A percentile compares a stretch with the other conserved stretches of the same genome.
phyloP scores from a whole-genome alignment of 2,329 filamentous ascomycete species.

The Claviceps purpurea region DNA sequence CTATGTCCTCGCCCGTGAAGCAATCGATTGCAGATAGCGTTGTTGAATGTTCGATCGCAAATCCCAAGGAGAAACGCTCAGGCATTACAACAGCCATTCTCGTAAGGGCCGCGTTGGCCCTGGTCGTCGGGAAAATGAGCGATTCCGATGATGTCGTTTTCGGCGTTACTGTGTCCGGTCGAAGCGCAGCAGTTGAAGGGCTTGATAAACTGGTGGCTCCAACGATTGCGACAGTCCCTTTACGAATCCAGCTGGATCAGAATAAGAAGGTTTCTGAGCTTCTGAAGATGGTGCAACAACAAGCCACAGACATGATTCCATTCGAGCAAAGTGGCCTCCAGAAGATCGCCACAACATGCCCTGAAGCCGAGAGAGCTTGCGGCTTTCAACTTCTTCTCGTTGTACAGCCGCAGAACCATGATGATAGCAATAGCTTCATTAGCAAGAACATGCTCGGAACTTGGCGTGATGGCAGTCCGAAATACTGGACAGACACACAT shows the following conservation, averaged over 20 bases:
- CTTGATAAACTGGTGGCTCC: slow-evolving; percentile 13
- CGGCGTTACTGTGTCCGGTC: slow-evolving; percentile 28
- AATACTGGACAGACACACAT: background rate
- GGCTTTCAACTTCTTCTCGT: slow-evolving; percentile 17
- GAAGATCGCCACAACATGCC: slow-evolving; percentile 10
- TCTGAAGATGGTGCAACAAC: slow-evolving; percentile 7
- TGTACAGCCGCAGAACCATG: slow-evolving; percentile 4
- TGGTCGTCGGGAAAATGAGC: slow-evolving; percentile 34
- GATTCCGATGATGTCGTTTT: slow-evolving; percentile 26
- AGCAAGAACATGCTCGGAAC: background rate
- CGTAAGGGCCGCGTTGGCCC: slow-evolving; percentile 30
- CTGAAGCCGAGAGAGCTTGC: slow-evolving; percentile 9
- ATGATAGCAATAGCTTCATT: no score
- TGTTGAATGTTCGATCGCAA: no score
- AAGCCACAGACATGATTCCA: slow-evolving; percentile 8
- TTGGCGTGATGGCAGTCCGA: background rate
- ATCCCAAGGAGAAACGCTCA: no score
- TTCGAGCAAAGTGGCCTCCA: slow-evolving; percentile 12
- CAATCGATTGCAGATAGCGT: no score
- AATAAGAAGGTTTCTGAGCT: slow-evolving; percentile 3
- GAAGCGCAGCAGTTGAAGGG: slow-evolving; percentile 12
- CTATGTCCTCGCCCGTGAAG: no score
- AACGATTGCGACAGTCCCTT: slow-evolving; percentile 28
- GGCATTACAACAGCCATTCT: slow-evolving; percentile 14
- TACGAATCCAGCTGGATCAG: slow-evolving; percentile 23